Base-by-base conservation (phyloP, 2,329 filamentous ascomycete species). In the Xylariomycetidae sp. region DNA sequence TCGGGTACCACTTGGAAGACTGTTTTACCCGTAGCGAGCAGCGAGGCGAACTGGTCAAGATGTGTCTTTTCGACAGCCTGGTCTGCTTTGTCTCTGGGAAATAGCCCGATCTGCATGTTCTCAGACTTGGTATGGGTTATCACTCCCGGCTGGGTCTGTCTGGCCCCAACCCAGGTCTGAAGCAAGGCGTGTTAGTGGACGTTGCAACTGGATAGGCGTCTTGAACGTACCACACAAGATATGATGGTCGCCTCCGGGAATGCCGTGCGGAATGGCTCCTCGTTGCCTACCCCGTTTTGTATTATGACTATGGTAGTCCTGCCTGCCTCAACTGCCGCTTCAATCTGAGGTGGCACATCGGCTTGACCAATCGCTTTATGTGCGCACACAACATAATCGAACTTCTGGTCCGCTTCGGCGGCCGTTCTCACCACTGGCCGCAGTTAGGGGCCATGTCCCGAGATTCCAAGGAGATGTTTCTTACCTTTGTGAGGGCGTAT, bases 231-330 rank as follows among this genome's bases (percentile, higher is more conserved):
- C 37, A 78, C 73, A 24, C 67, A 69, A 25, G 69, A 75, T 6
- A 80, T 47, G 15, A 81, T 61, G 0, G 72, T 67, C 19, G 68
- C 70, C 0, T 49, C 34, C 0, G 73, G 72, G 41, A 73, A 80
- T 0, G 55, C 52, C 1, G 49, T 43, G 0, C 54, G 46, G 32
- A 76, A 77, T 12, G 72, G 67, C 8, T 70, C 63, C 47, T 81
- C 76, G 38, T 79, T 77, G 1, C 63, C 67, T 23, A 80, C 69
- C 1, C 76, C 76, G 43, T 80, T 80, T 40, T 81, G 76, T 12
- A 78, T 65, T 1, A 81, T 65, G 6, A 74, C 72, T 25, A 80
- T 70, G 0, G 68, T 64, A 0, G 74, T 78, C 34, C 29, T 58
- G 14, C 33, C 31, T 10, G 48, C 48, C 6, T 63, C 59, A 2